A percentile compares a stretch with the other conserved stretches of the same genome.
These are phyloP conservation scores for Candida bentonensis DNA, from an alignment of 805 yeast genomes.

Conservation along the genomic window DNA sequence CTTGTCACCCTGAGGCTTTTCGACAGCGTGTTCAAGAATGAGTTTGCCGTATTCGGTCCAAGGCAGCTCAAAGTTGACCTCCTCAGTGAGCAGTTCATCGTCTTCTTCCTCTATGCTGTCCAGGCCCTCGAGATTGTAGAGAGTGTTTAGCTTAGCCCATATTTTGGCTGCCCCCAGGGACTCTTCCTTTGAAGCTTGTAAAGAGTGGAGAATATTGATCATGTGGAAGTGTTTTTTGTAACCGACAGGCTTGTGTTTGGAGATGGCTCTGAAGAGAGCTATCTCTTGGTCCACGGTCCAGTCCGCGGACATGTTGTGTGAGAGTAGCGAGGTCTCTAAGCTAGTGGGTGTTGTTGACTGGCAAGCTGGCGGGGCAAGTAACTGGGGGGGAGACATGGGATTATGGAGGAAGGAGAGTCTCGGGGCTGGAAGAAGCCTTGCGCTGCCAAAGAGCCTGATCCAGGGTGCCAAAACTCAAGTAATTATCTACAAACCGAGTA, in stretches of 20 bases:
- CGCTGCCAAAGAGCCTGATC: no score
- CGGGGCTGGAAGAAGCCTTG: no score
- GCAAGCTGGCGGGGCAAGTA: no score
- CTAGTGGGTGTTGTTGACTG: no score
- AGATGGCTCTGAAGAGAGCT: slow-evolving; percentile 42
- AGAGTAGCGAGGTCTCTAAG: neutral
- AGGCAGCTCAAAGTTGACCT: slow-evolving; percentile 24
- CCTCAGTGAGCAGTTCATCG: slow-evolving; percentile 1
- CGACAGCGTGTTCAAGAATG: slow-evolving; percentile 25
- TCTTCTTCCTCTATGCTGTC: slow-evolving; percentile 33
- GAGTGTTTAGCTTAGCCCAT: slow-evolving; percentile 38
- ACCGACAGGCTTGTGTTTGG: slow-evolving; percentile 62
- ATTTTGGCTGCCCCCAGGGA: slow-evolving; percentile 35
- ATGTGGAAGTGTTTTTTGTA: slow-evolving; percentile 24
- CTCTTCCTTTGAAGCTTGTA: neutral
- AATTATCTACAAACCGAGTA: no score
- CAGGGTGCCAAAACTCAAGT: no score
- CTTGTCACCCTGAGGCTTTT: neutral
- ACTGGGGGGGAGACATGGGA: no score
- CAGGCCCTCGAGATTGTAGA: slow-evolving; percentile 44
- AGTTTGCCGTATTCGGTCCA: slow-evolving; percentile 33
- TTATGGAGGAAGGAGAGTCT: no score
- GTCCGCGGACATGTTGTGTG: neutral
- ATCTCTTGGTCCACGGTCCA: slow-evolving; percentile 58
- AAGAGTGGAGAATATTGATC: slow-evolving; percentile 14